These are phyloP conservation scores for Corinectria fuckeliana DNA, from an alignment of 2,329 filamentous ascomycete genomes.

Conservation along the genomic window DNA sequence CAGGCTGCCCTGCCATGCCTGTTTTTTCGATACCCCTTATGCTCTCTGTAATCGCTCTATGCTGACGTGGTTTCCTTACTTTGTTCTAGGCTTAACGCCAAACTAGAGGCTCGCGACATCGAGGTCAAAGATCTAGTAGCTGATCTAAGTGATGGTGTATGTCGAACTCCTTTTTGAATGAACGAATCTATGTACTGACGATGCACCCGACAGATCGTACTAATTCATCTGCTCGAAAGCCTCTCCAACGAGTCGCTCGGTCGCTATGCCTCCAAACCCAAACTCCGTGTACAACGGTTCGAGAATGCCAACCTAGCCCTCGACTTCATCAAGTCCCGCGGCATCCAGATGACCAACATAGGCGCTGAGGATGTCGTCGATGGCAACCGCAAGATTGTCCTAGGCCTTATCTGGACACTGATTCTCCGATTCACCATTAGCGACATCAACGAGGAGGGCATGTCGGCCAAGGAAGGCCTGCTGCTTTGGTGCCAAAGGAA, in stretches of 20 bases:
- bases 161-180: slow-evolving; percentile 46
- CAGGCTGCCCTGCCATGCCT: slow-evolving; percentile 6
- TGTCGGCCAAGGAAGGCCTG: slow-evolving; percentile 96
- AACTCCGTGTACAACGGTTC: slow-evolving; percentile 94
- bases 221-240: slow-evolving; percentile 97
- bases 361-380: slow-evolving; percentile 98
- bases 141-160: slow-evolving; percentile 92
- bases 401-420: slow-evolving; percentile 96
- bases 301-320: slow-evolving; percentile 97
- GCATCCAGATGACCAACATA: slow-evolving; percentile 98
- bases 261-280: slow-evolving; percentile 94
- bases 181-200: slow-evolving; percentile 25
- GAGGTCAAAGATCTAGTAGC: slow-evolving; percentile 85
- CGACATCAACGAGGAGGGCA: slow-evolving; percentile 97
- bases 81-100: slow-evolving; percentile 84
- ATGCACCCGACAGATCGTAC: slow-evolving; percentile 69
- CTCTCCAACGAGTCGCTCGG: slow-evolving; percentile 93
- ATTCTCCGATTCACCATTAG: slow-evolving; percentile 98
- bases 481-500: slow-evolving; percentile 98
- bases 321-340: slow-evolving; percentile 87
- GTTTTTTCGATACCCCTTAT: neutral
- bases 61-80: slow-evolving; percentile 12
- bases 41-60: neutral
- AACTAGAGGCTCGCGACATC: slow-evolving; percentile 79
- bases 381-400: slow-evolving; percentile 95